Conservation (phyloP, 1,284 basidiomycete genomes). For the Trametes pubescens region DNA sequence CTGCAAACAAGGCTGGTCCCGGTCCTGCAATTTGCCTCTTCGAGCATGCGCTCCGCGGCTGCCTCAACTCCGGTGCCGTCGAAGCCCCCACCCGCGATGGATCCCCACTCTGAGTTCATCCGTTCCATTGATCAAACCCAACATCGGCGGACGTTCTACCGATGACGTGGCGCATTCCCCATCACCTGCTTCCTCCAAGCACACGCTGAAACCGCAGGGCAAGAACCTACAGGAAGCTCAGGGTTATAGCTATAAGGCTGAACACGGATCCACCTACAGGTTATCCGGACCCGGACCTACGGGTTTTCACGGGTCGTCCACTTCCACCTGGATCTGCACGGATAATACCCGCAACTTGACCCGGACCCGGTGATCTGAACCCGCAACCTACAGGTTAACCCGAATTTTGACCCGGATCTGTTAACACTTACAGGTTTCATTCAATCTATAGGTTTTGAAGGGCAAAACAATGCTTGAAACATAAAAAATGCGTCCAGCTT, state of each 20-base stretch:
- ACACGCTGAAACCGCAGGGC: conserved; percentile 48
- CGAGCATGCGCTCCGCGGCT: conserved; percentile 44
- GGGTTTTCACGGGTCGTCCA: background rate
- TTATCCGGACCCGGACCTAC: background rate
- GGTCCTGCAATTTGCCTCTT: conserved; percentile 38
- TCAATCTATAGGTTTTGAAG: background rate
- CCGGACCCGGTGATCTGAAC: background rate
- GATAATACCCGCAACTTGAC: background rate
- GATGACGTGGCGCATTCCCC: conserved; percentile 29
- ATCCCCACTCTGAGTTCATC: conserved; percentile 43
- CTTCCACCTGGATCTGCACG: background rate
- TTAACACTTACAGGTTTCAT: background rate
- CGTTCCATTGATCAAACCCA: conserved; percentile 67
- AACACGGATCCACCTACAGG: background rate
- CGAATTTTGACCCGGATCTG: background rate
- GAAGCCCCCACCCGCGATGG: conserved; percentile 38
- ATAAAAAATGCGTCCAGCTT: too few relatives aligned
- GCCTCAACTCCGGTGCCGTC: conserved; percentile 34
- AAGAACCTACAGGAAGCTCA: conserved; percentile 57
- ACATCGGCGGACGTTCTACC: conserved; percentile 47
- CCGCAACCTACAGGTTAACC: background rate
- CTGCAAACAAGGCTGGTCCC: conserved; percentile 47
- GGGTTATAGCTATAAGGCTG: conserved; percentile 3
- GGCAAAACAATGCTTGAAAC: too few relatives aligned
- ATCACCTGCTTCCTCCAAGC: conserved; percentile 32